phyloP scores from a whole-genome alignment of 2,329 filamentous ascomycete species.

The Rutstroemia sp. region DNA sequence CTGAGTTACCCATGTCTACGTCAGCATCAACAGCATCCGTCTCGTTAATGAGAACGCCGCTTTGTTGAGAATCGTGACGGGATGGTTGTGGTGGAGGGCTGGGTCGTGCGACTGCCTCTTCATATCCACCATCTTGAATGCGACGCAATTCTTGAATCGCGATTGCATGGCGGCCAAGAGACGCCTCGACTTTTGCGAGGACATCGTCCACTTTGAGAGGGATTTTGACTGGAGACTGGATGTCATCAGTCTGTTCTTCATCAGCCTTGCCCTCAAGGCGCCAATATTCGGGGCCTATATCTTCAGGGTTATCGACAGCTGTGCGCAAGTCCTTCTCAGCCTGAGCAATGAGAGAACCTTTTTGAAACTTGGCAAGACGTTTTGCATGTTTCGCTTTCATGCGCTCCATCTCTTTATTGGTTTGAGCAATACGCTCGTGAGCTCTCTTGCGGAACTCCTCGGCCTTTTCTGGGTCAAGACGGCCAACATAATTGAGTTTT shows the following conservation, averaged over 20 bases:
- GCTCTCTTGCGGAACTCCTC: conserved; percentile 80
- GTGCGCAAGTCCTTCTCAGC: conserved; percentile 71
- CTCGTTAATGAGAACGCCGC: conserved; percentile 49
- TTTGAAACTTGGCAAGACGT: conserved; percentile 66
- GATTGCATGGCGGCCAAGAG: conserved; percentile 59
- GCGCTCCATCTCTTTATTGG: conserved; percentile 73
- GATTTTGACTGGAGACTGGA: conserved; percentile 23
- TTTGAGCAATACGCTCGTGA: conserved; percentile 61
- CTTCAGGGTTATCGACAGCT: conserved; percentile 47
- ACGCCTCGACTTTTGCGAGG: conserved; percentile 63
- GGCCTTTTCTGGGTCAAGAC: conserved; percentile 67
- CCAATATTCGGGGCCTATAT: conserved; percentile 53
- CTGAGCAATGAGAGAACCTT: conserved; percentile 59
- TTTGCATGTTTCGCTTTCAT: conserved; percentile 75
- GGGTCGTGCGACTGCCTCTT: conserved; percentile 41
- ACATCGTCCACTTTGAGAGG: conserved; percentile 59
- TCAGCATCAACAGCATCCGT: conserved; percentile 44
- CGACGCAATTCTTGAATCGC: conserved; percentile 59
- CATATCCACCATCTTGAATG: conserved; percentile 69
- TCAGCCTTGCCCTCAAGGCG: conserved; percentile 52
- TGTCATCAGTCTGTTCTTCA: conserved; percentile 39
- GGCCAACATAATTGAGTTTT: conserved; percentile 43
- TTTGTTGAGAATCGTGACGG: conserved; percentile 45
- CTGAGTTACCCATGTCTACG: background rate
- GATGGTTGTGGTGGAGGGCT: conserved; percentile 41